phyloP scores from a whole-genome alignment of 306 rosid species.

The Crotalaria pallida region DNA sequence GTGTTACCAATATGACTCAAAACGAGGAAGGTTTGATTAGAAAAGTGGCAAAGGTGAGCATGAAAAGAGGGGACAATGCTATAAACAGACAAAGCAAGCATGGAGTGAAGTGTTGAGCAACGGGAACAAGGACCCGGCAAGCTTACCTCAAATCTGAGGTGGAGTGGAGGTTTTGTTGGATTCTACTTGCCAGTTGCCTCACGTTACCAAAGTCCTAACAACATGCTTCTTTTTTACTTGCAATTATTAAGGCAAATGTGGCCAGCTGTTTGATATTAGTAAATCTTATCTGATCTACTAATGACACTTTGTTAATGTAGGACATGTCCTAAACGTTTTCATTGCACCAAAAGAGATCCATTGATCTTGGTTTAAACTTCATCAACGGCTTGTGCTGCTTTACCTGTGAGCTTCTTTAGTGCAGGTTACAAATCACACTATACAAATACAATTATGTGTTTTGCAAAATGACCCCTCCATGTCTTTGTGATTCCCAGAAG shows the following conservation, averaged over 20 bases:
- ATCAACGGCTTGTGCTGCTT: not conserved
- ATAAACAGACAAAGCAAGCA: constrained; percentile 60
- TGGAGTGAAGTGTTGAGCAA: constrained; percentile 28
- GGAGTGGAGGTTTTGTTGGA: constrained; percentile 54
- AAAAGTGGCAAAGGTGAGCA: constrained; percentile 59
- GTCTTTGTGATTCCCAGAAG: not conserved
- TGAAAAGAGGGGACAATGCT: constrained; percentile 55
- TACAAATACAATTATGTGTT: too few species aligned
- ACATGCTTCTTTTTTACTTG: constrained; percentile 20
- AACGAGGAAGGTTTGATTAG: constrained; percentile 29
- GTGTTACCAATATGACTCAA: constrained; percentile 27
- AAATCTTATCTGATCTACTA: not conserved
- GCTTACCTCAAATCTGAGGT: constrained; percentile 56
- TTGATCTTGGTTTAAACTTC: not conserved
- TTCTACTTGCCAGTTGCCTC: constrained; percentile 25
- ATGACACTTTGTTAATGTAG: constrained; percentile 13
- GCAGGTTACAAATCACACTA: not conserved
- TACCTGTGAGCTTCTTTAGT: not conserved
- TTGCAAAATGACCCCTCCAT: not conserved
- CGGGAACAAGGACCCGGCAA: constrained; percentile 79
- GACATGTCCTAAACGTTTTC: not conserved
- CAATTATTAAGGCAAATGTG: constrained; percentile 15
- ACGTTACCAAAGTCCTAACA: constrained; percentile 27
- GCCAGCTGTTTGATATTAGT: constrained; percentile 37
- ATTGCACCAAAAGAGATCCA: not conserved